Evolutionary conservation across 768 basidiomycete genomes (phyloP), one percentile per base, ranked within the genome.

Genomic region (Steccherinum ochraceum): DNA sequence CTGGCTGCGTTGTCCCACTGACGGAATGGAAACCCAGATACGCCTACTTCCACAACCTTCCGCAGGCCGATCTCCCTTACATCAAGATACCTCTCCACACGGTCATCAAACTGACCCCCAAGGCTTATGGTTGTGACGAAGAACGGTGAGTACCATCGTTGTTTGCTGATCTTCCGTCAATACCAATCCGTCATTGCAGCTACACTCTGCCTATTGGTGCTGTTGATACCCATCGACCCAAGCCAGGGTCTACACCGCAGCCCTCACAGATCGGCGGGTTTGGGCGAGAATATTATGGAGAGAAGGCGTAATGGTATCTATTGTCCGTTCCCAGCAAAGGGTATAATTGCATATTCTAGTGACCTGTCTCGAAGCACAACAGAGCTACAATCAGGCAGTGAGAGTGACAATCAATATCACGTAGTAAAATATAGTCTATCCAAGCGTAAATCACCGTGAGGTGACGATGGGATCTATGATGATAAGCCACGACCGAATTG

Each of bases 81-180:
- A 90, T 98, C 75, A 95, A 94, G 72, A 93, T 97, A 43, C 93
- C 93, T 0, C 68, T 95, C 50, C 96, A 99, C 64, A 99, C 95
- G 0, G 87, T 99, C 30, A 96, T 99, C 67, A 98, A 98, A 70
- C 77, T 99, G 43, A 98, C 95, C 1, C 96, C 96, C 10, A 93
- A 91, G 64, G 96, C 96, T 1, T 99, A 98, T 65, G 96, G 96
- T 35, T 98, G 95, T 72, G 93, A 98, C 65, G 96, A 99, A 65
- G 93, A 94, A 66, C 78, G 94, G 88, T 86, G 50, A 44, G 72
- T 47, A 51, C 16, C 12, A 7, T n/a, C n/a, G n/a, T n/a, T n/a
- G n/a, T n/a, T n/a, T n/a, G n/a, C n/a, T n/a, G n/a, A n/a, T n/a
- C n/a, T n/a, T n/a, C n/a, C n/a, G n/a, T n/a, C n/a, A n/a, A n/a